Evolutionary conservation across 805 yeast species (phyloP), one percentile per base, ranked within the genome.

Genomic region (Cyberlindnera sargentensis): DNA sequence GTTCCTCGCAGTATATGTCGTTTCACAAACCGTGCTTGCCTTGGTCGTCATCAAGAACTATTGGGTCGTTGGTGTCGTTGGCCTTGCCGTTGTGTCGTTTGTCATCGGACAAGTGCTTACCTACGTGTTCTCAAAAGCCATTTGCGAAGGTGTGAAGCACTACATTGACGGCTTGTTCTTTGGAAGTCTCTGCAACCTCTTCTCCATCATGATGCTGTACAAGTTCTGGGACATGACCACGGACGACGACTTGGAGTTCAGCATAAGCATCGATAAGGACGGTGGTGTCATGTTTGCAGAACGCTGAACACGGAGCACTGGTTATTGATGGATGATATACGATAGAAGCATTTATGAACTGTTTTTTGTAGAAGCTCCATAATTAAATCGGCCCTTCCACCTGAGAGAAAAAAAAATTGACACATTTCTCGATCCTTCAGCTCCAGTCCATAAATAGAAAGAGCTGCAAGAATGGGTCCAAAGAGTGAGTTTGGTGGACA

Each of bases 171-270:
- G 98, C 1, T 63, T 88, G 29, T 83, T 91, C 57, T 87, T 90
- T 57, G 93, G 88, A 30, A 76, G 93, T 26, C 56, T 88, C 31
- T 77, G 95, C 58, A 87, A 87, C 59, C 60, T 88, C 40, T 84
- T 88, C 56, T 75, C 95, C 4, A 67, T 84, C 43, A 89, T 93
- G 95, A 91, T 93, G 98, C 72, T 91, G 41, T 91, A 89, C 70
- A 90, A 93, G 65, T 87, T 80, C 53, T 91, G 98, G 96, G 97
- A 90, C 58, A 88, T 90, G 75, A 82, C 91, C 41, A 93, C 98
- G 9, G 80, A 82, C 45, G 98, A 91, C 57, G 98, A 93, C 62
- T 78, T 91, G 54, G 99, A 91, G 65, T 93, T 91, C 63, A 78
- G 88, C 39, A 93, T 87, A 41, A 72, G 78, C 46, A 68, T 70